Base-by-base conservation (phyloP, 192 early-diverging fungal species). In the Mortierella claussenii region DNA sequence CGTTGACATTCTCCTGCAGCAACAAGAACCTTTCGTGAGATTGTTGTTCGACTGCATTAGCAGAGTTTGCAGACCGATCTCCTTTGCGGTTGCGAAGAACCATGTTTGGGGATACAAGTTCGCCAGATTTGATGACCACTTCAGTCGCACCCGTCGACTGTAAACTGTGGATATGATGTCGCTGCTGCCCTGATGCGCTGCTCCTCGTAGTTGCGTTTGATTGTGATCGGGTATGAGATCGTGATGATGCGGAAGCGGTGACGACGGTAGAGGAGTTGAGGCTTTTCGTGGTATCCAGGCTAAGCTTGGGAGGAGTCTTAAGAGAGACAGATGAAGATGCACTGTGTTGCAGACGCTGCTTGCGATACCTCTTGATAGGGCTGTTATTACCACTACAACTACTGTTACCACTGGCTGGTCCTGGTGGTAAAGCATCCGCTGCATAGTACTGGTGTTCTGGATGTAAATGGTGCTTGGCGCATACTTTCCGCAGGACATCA, bases 81-180 rank as follows among this genome's bases (percentile, higher is more conserved):
- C 49, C 45, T 55, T 48, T 54, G 15, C 67, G 67, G 30, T 69
- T 49, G 12, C 67, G 56, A n/a, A 69, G 58, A 4, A 40, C 42
- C 28, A 49, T 53, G 24, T 44, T 60, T 20, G 42, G 67, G 17
- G 58, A 52, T 34, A 56, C 50, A 13, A 55, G 52, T 27, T 70
- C 68, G 26, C 40, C 52, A 6, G 68, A 36, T 12, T 70, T 70
- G 26, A 63, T 31, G 17, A 70, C 68, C 8, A 70, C 52, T 32
- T 70, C 68, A 26, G 30, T 20, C 13, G 28, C 30, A 4, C 46
- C 42, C 1, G 28, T 21, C 20, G 55, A 28, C 4, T 56, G 26
- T 21, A 40, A 15, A 24, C 12, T 47, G 3, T 15, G 31, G 5
- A n/a, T n/a, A n/a, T n/a, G n/a, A n/a, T n/a, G 30, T 9, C 17